Conservation (phyloP, 2,329 filamentous ascomycete genomes). For the Exophiala dermatitidis region DNA sequence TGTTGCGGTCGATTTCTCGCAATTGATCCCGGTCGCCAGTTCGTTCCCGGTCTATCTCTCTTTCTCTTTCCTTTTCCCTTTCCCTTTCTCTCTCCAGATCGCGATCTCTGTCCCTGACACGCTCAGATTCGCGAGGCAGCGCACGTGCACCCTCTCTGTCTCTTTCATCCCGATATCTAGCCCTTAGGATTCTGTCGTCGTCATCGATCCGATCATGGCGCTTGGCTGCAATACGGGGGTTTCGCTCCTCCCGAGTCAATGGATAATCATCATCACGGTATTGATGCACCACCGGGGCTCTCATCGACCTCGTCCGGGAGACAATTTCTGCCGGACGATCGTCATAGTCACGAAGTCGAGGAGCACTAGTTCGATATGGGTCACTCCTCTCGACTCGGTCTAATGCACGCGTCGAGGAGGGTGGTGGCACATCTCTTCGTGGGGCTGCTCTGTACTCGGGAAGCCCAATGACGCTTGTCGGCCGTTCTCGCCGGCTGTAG, state of each 20-base stretch:
- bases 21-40: slow-evolving; percentile 14
- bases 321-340: slow-evolving; percentile 17
- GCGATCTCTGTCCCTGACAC: slow-evolving; percentile 16
- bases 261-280: slow-evolving; percentile 25
- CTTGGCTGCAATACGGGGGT: slow-evolving; percentile 11
- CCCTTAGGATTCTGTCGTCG: slow-evolving; percentile 12
- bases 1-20: slow-evolving; percentile 15
- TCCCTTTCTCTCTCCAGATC: slow-evolving; percentile 19
- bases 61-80: slow-evolving; percentile 16
- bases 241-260: slow-evolving; percentile 16
- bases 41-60: slow-evolving; percentile 17
- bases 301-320: slow-evolving; percentile 15
- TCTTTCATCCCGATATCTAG: slow-evolving; percentile 18
- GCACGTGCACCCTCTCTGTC: slow-evolving; percentile 13
- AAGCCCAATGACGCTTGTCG: slow-evolving; percentile 22
- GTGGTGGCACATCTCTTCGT: slow-evolving; percentile 22
- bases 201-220: slow-evolving; percentile 19
- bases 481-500: slow-evolving; percentile 27
- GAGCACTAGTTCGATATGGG: slow-evolving; percentile 1
- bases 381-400: slow-evolving; percentile 24
- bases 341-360: slow-evolving; percentile 18
- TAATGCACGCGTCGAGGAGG: slow-evolving; percentile 21
- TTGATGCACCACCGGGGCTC: slow-evolving; percentile 25
- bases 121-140: slow-evolving; percentile 15
- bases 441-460: slow-evolving; percentile 19